These are phyloP conservation scores for Cryptococcus depauperatus DNA, from an alignment of 1,284 basidiomycete species.

Conservation along the genomic window DNA sequence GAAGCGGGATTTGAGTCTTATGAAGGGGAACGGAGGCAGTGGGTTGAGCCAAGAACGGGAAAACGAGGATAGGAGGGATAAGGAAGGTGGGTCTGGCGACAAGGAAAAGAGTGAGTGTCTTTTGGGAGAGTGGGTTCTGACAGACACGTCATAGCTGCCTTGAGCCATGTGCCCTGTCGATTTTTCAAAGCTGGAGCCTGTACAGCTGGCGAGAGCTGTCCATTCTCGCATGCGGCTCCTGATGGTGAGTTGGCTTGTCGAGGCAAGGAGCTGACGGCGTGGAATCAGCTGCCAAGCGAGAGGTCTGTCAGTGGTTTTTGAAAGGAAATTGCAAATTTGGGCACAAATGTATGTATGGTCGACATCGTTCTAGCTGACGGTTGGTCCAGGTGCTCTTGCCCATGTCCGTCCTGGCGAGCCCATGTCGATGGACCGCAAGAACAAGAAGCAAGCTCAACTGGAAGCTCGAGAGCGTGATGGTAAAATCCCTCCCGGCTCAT, in stretches of 20 bases:
- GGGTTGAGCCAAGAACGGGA: conserved; percentile 9
- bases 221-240: conserved; percentile 66
- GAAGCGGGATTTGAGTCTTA: conserved; percentile 21
- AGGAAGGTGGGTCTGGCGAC: conserved; percentile 5
- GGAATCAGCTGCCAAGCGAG: conserved; percentile 63
- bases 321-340: conserved; percentile 91
- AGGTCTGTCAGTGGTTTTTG: conserved; percentile 83
- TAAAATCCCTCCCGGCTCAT: not conserved
- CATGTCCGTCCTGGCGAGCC: conserved; percentile 90
- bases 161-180: conserved; percentile 96
- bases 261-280: conserved; percentile 2
- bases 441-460: conserved; percentile 89
- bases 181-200: conserved; percentile 92
- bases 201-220: conserved; percentile 89
- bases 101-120: not conserved
- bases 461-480: conserved; percentile 44
- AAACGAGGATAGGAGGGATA: conserved; percentile 8
- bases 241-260: conserved; percentile 28
- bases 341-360: conserved; percentile 64
- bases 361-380: conserved; percentile 5
- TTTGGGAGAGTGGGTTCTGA: not conserved
- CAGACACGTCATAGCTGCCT: conserved; percentile 25
- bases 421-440: conserved; percentile 92
- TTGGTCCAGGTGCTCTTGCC: conserved; percentile 57
- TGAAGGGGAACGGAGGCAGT: conserved; percentile 3